Evolutionary conservation across 2,329 filamentous ascomycete genomes (phyloP).

Genomic region (Penicillium sp.): DNA sequence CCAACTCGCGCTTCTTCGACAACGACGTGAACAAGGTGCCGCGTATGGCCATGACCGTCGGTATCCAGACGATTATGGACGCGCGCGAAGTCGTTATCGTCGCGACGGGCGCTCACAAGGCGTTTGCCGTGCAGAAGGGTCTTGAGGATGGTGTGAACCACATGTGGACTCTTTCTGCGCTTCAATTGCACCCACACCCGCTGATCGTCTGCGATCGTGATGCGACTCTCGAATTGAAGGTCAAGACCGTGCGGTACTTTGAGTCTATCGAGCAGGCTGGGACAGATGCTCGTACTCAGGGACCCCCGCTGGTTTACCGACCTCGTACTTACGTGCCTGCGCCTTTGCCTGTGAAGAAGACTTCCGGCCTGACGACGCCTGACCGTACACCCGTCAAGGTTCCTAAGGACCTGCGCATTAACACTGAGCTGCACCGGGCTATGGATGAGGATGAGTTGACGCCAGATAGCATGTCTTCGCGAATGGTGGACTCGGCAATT

Average conservation of each 20-base stretch:
- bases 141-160: conserved; percentile 83
- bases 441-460: conserved; percentile 51
- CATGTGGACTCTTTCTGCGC: conserved; percentile 84
- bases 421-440: conserved; percentile 45
- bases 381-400: conserved; percentile 36
- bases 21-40: conserved; percentile 75
- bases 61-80: conserved; percentile 81
- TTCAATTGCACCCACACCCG: conserved; percentile 79
- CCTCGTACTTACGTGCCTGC: conserved; percentile 42
- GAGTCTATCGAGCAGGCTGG: conserved; percentile 71
- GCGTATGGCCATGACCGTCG: conserved; percentile 80
- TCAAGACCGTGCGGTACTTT: conserved; percentile 75
- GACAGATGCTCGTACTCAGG: conserved; percentile 49
- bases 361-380: conserved; percentile 31
- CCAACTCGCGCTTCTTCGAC: conserved; percentile 82
- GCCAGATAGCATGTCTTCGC: conserved; percentile 54
- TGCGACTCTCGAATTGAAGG: conserved; percentile 71
- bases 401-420: conserved; percentile 50
- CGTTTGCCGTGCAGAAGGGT: conserved; percentile 75
- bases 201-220: conserved; percentile 85
- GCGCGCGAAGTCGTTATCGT: conserved; percentile 81
- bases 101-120: conserved; percentile 79
- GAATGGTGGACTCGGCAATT: conserved; percentile 51
- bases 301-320: conserved; percentile 48
- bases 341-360: conserved; percentile 30